A percentile compares a stretch with the other conserved stretches of the same genome.
Evolutionary conservation across 257 asterid species (phyloP).

Genomic region (Solanum pinnatisectum): DNA sequence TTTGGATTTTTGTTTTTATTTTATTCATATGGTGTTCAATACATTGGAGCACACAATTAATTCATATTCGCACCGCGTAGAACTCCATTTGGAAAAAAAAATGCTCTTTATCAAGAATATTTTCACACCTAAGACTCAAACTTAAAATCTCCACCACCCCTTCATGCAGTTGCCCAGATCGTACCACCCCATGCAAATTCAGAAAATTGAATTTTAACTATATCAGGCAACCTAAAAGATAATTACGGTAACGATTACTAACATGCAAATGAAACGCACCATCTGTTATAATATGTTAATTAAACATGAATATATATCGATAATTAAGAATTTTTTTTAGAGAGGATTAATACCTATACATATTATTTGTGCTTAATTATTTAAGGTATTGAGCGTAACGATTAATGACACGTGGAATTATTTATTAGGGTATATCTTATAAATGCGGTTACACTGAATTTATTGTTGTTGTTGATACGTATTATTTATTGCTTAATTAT

Average conservation of each 20-base stretch:
- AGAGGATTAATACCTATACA: not conserved
- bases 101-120: too few relatives aligned
- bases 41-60: not conserved
- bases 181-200: constrained; percentile 58
- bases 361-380: constrained; percentile 51
- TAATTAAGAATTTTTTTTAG: not conserved
- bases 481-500: constrained; percentile 50
- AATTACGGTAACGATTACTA: not conserved
- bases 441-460: too few relatives aligned
- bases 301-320: not conserved
- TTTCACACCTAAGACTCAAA: not conserved
- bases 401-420: constrained; percentile 36
- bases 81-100: fast-evolving
- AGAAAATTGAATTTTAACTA: not conserved
- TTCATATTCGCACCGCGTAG: too few relatives aligned
- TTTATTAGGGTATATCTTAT: not conserved
- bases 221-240: not conserved
- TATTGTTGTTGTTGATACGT: not conserved
- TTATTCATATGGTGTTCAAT: not conserved
- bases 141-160: constrained; percentile 24
- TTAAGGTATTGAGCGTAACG: constrained; percentile 47
- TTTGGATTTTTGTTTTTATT: not conserved
- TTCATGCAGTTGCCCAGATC: constrained; percentile 88
- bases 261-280: not conserved
- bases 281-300: not conserved